phyloP scores from a whole-genome alignment of 208 protist genomes.

The Trypanosoma rangeli region DNA sequence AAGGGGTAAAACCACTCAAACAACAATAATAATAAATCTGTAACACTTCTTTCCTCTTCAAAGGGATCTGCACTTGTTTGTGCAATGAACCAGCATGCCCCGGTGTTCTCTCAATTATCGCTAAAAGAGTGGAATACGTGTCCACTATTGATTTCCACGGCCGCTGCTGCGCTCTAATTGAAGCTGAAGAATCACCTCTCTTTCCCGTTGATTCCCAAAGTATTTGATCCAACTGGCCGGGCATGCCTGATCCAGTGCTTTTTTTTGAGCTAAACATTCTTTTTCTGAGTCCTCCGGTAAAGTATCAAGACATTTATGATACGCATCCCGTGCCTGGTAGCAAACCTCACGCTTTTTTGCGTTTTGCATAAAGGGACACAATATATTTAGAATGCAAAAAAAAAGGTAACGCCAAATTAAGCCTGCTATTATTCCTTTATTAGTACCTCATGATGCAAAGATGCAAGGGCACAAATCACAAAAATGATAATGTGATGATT shows the following conservation, averaged over 20 bases:
- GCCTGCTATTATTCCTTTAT: neutral
- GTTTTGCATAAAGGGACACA: conserved; percentile 52
- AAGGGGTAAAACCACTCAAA: conserved; percentile 1
- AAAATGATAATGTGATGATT: neutral
- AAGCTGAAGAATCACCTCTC: conserved; percentile 77
- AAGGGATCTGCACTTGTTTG: neutral
- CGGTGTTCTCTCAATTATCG: neutral
- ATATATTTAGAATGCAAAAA: neutral
- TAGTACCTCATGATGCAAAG: neutral
- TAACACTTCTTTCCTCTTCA: neutral
- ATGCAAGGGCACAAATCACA: conserved; percentile 3
- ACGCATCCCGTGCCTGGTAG: conserved; percentile 70
- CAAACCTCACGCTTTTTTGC: conserved; percentile 77
- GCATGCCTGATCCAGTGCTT: conserved; percentile 51
- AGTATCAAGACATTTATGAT: conserved; percentile 79
- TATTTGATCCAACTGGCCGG: conserved; percentile 76
- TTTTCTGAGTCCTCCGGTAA: conserved; percentile 67
- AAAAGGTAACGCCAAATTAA: neutral
- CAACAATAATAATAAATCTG: neutral
- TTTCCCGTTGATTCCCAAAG: conserved; percentile 84
- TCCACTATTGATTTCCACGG: conserved; percentile 14
- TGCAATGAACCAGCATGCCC: neutral
- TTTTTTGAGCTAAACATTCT: conserved; percentile 48
- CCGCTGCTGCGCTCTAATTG: conserved; percentile 70
- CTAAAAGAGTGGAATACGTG: conserved; percentile 12